These are phyloP conservation scores for Centella asiatica DNA, from an alignment of 129 eudicot species.

Conservation along the genomic window DNA sequence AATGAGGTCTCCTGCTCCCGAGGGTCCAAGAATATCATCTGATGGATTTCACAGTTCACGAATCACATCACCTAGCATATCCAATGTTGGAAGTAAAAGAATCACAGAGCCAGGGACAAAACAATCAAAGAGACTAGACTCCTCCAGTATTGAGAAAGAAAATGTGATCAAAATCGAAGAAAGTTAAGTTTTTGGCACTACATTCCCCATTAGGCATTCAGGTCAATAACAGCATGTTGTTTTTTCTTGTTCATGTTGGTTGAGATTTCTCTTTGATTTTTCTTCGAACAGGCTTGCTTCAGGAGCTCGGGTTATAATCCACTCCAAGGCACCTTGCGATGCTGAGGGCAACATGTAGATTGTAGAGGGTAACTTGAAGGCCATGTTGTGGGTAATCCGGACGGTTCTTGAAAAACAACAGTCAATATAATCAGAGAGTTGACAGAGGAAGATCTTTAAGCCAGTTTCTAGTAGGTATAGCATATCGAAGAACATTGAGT, in stretches of 20 bases:
- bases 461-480: too few species aligned
- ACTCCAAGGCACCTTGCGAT: constrained; percentile 46
- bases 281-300: constrained; percentile 89
- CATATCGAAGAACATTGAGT: too few species aligned
- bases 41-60: constrained; percentile 49
- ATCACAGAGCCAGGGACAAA: constrained; percentile 46
- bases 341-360: constrained; percentile 22
- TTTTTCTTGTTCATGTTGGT: constrained; percentile 28
- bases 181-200: constrained; percentile 57
- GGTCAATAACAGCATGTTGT: not conserved
- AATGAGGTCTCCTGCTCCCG: constrained; percentile 72
- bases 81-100: constrained; percentile 68
- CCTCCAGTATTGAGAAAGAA: constrained; percentile 48
- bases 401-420: too few species aligned
- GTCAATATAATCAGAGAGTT: too few species aligned
- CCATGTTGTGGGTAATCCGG: too few species aligned
- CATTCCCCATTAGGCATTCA: not conserved
- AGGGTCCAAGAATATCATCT: constrained; percentile 74
- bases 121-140: constrained; percentile 38
- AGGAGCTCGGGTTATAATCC: constrained; percentile 89
- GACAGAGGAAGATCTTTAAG: too few species aligned
- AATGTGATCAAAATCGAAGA: constrained; percentile 78
- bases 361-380: too few species aligned
- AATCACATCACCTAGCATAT: constrained; percentile 39
- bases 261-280: constrained; percentile 30